phyloP scores from a whole-genome alignment of 495 filamentous ascomycete genomes.

The Talaromyces trachyspermus region DNA sequence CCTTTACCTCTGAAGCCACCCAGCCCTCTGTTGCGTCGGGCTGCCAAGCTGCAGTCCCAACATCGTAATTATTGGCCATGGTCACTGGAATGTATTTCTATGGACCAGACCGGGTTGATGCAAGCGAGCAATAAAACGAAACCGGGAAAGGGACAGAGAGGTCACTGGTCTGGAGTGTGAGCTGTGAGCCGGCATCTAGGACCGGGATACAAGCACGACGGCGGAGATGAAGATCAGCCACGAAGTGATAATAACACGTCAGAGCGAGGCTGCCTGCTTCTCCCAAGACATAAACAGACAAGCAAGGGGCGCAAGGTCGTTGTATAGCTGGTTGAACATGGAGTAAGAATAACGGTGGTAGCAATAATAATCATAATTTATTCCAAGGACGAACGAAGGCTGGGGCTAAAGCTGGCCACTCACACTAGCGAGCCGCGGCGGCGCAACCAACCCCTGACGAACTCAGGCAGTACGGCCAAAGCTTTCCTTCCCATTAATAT shows the following conservation, averaged over 20 bases:
- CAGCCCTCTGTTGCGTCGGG: slow-evolving; percentile 92
- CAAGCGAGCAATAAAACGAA: slow-evolving; percentile 6
- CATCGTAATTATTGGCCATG: slow-evolving; percentile 96
- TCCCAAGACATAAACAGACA: background rate
- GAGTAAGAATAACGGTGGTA: slow-evolving; percentile 2
- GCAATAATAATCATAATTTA: background rate
- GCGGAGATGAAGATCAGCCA: background rate
- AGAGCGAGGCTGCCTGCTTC: no score
- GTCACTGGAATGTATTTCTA: slow-evolving; percentile 7
- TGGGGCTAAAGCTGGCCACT: slow-evolving; percentile 11
- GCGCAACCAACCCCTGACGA: slow-evolving; percentile 33
- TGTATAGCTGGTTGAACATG: no score
- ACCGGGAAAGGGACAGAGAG: background rate
- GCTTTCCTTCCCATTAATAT: background rate
- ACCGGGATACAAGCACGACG: background rate
- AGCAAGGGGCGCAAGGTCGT: no score
- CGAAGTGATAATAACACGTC: no score
- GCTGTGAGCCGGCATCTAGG: slow-evolving; percentile 8
- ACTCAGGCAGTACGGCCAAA: slow-evolving; percentile 1
- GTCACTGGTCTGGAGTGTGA: background rate
- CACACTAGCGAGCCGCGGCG: slow-evolving; percentile 31
- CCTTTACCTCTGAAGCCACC: slow-evolving; percentile 90
- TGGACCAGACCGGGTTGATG: slow-evolving; percentile 2
- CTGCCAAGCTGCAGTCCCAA: slow-evolving; percentile 97
- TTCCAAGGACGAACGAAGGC: slow-evolving; percentile 7